phyloP scores from a whole-genome alignment of 2,329 filamentous ascomycete species.

The Tolypocladium cylindrosporum region DNA sequence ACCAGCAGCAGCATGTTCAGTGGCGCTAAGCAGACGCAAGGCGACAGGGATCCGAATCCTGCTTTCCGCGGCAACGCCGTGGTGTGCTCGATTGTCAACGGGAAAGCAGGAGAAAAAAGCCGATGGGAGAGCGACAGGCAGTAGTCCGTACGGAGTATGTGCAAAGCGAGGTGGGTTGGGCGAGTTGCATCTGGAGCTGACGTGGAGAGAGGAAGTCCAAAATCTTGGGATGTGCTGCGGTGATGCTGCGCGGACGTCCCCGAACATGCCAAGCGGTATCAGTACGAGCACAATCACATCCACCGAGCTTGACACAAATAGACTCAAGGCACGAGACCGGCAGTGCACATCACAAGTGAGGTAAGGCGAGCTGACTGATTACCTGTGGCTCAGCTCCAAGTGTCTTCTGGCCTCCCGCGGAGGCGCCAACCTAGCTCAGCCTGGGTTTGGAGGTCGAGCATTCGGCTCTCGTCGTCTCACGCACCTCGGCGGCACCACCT shows the following conservation, averaged over 20 bases:
- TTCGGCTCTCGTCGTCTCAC: conserved; percentile 6
- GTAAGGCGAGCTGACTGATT: conserved; percentile 4
- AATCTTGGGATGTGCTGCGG: not conserved
- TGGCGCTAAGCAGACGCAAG: conserved; percentile 5
- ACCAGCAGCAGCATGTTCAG: conserved; percentile 1
- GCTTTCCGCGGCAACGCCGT: not conserved
- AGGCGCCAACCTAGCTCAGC: not conserved
- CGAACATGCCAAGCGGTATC: not conserved
- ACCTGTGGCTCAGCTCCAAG: not conserved
- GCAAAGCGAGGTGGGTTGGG: not conserved
- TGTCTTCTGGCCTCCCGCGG: not conserved
- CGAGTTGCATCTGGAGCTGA: not conserved
- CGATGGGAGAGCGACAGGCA: not conserved
- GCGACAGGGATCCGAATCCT: conserved; percentile 16
- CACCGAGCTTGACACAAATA: not conserved
- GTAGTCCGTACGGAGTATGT: not conserved
- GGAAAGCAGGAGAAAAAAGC: not conserved
- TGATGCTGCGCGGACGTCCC: not conserved
- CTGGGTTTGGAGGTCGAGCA: not conserved
- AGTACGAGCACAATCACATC: not conserved
- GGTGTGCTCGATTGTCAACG: not conserved
- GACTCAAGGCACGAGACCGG: not conserved
- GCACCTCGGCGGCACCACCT: conserved; percentile 1
- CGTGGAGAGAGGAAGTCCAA: not conserved
- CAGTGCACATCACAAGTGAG: not conserved